Base-by-base conservation (phyloP, 2,329 filamentous ascomycete genomes). In the Colletotrichum liaoningense region DNA sequence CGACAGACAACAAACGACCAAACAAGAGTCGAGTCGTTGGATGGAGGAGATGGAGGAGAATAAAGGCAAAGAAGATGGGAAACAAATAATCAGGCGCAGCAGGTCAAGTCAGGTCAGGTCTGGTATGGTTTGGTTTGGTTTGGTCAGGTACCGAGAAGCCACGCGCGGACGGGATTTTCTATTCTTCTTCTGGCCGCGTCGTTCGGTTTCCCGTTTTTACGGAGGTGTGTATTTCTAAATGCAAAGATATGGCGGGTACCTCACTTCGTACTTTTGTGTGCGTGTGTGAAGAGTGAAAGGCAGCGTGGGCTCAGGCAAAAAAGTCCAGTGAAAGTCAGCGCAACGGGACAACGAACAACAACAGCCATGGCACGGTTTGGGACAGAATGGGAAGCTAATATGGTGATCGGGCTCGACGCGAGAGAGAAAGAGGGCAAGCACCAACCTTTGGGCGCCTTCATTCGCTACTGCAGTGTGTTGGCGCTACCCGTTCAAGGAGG, bases 381-480 rank as follows among this genome's bases (percentile, higher is more conserved):
- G 59, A 69, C 70, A 63, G 42, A 65, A 73, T 60, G 55, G 70
- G 59, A 73, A 73, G 59, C 70, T 73, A 73, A 64, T 59, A 30
- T 69, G 70, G 66, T 60, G 70, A 73, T 73, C 70, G 66, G 60
- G 70, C 67, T 60, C 59, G 49, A 64, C 66, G 70, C 70, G 59
- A 73, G 66, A 49, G 66, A 64, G 70, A 46, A 73, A 73, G 26
- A 69, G 66, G 66, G 35, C 70, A 73, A 73, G 70, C 70, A 73
- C 66, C 66, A 69, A 24, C 49, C 49, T 63, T 9, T 46, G 22
- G 46, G 24, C 69, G 38, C 69, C 69, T 69, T 59, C 58, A 63
- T 72, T 72, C 58, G 69, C 54, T 63, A 1, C 54, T 49, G 49
- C 35, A n/a, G 14, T n/a, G 22, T 57, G 35, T 73, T 73, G 59